Evolutionary conservation across 805 yeast genomes (phyloP).

Genomic region (Teunomyces barrocoloradensis): DNA sequence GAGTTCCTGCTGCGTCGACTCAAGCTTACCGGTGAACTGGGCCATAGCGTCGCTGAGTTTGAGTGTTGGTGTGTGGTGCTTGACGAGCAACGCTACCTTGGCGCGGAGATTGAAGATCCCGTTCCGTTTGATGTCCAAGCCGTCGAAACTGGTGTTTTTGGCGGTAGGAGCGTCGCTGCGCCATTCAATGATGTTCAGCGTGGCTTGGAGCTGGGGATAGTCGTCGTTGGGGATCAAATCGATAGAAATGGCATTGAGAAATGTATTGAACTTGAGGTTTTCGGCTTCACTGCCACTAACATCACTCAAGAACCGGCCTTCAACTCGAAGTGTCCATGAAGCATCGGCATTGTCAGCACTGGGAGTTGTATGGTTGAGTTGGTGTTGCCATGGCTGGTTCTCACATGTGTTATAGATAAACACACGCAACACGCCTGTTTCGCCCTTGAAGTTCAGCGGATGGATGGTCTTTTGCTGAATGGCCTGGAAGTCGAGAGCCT

Average conservation of each 20-base stretch:
- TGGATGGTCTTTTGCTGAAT: conserved; percentile 40
- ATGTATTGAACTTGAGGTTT: conserved; percentile 64
- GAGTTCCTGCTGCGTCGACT: conserved; percentile 83
- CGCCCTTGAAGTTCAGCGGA: conserved; percentile 35
- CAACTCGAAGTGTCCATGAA: conserved; percentile 83
- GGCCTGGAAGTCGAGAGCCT: conserved; percentile 83
- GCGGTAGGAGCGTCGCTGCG: conserved; percentile 55
- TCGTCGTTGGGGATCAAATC: conserved; percentile 55
- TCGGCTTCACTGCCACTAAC: conserved; percentile 29
- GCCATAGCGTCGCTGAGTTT: conserved; percentile 64
- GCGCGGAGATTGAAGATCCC: conserved; percentile 60
- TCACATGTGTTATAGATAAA: conserved; percentile 79
- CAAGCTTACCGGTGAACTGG: conserved; percentile 68
- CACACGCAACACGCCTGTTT: conserved; percentile 67
- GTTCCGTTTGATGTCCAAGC: conserved; percentile 78
- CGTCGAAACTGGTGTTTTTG: conserved; percentile 61
- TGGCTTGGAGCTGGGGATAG: conserved; percentile 32
- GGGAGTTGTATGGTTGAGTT: conserved; percentile 10
- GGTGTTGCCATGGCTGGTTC: conserved; percentile 80
- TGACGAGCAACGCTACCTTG: conserved; percentile 56
- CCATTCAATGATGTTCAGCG: conserved; percentile 75
- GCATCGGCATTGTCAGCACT: conserved; percentile 32
- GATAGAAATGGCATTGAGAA: conserved; percentile 79
- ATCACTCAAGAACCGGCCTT: conserved; percentile 72
- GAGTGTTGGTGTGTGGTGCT: conserved; percentile 67